Evolutionary conservation across 768 basidiomycete species (phyloP), one percentile per base, ranked within the genome.

Genomic region (Naganishia antarctica): DNA sequence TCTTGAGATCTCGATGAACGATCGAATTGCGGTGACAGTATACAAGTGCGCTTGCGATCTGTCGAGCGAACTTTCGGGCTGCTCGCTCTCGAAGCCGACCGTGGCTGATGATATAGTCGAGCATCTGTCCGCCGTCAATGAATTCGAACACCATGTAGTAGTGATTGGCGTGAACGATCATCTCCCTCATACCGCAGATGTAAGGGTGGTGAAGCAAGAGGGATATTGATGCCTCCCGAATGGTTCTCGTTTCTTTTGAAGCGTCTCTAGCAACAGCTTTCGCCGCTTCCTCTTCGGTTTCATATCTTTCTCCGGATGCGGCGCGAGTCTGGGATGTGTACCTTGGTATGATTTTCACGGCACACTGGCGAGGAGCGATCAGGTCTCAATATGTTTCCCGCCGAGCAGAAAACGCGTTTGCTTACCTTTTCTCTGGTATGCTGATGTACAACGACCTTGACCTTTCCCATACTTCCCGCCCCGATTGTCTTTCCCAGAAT

Each of bases 141-240:
- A 96, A 97, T 78, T 99, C 96, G 76, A 89, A 91, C 11, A 97
- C 90, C 91, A 99, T 97, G 82, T 98, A 99, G 80, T 98, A 97
- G 79, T 99, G 93, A 72, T 99, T 87, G 66, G 90, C 89, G 80
- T 97, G 94, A 26, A 92, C 82, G 75, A 97, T 91, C 88, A 99
- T 92, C 80, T 94, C 91, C 70, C 91, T 88, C 94, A 98, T 99
- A 63, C 96, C 96, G 76, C 94, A 97, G 75, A 99, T 90, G 78
- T 98, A 97, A 1, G 96, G 96, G 74, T 99, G 96, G 74, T 98
- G 91, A 31, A 99, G 85, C 48, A 99, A 85, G 82, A 97, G 87
- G 41, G 90, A 92, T 31, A 99, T 82, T 1, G 90, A 90, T 0
- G 94, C 96, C 80, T 99, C 96, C 32, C 96, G 87, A 67, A 98